These are phyloP conservation scores for Auriscalpium microsporum DNA, from an alignment of 768 basidiomycete species.

Conservation along the genomic window DNA sequence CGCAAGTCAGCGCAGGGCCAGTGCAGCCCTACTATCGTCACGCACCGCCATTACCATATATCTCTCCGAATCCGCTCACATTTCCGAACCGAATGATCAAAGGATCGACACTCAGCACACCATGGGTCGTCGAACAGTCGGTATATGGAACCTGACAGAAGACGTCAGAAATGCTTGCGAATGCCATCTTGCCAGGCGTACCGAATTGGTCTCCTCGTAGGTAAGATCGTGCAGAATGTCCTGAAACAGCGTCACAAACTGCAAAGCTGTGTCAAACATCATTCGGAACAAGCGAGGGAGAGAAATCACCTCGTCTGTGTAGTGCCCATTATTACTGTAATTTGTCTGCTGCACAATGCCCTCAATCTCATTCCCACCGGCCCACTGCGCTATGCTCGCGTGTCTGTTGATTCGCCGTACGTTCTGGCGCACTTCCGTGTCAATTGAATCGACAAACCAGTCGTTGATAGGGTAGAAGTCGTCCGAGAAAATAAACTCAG, in stretches of 20 bases:
- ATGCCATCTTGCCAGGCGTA: slow-evolving; percentile 15
- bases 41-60: slow-evolving; percentile 48
- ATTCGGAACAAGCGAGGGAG: not conserved
- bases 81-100: slow-evolving; percentile 43
- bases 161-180: not conserved
- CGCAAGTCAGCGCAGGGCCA: not conserved
- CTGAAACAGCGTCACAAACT: slow-evolving; percentile 46
- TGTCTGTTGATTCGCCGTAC: slow-evolving; percentile 46
- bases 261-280: not conserved
- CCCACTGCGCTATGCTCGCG: slow-evolving; percentile 52
- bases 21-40: not conserved
- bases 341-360: slow-evolving; percentile 37
- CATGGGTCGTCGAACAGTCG: slow-evolving; percentile 50
- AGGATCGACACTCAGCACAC: slow-evolving; percentile 49
- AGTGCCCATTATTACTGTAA: slow-evolving; percentile 36
- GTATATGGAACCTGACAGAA: slow-evolving; percentile 42
- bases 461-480: slow-evolving; percentile 46
- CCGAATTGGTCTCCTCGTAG: slow-evolving; percentile 41
- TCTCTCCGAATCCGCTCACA: slow-evolving; percentile 36
- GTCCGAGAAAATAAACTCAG: slow-evolving; percentile 54
- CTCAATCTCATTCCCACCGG: slow-evolving; percentile 54
- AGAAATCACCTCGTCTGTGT: slow-evolving; percentile 36
- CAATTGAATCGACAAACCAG: slow-evolving; percentile 41
- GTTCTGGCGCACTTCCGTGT: slow-evolving; percentile 50
- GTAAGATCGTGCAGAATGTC: slow-evolving; percentile 42